phyloP scores from a whole-genome alignment of 192 early-diverging fungal genomes.

The Podila horticola region DNA sequence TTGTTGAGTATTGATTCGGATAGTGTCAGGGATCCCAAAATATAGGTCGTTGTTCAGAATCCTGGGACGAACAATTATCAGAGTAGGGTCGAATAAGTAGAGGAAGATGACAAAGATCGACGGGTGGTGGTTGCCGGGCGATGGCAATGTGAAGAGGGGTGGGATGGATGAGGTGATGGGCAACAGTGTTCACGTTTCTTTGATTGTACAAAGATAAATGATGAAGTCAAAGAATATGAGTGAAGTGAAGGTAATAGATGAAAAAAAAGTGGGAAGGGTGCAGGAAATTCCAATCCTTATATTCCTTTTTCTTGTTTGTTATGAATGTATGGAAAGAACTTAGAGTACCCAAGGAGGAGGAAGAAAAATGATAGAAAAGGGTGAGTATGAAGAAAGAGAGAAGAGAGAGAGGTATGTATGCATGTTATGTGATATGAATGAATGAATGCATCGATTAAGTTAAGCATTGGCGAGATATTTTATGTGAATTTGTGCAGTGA shows the following conservation, averaged over 20 bases:
- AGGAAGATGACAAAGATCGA: background rate
- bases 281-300: constrained; percentile 45
- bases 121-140: background rate
- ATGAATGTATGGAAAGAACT: background rate
- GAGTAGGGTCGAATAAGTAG: no score
- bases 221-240: constrained; percentile 1
- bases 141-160: background rate
- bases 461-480: no score
- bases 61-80: background rate
- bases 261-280: constrained; percentile 20
- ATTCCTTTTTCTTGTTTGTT: constrained; percentile 29
- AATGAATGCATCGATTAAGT: no score
- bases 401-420: background rate
- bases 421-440: background rate
- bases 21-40: background rate
- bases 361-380: background rate
- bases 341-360: constrained; percentile 1
- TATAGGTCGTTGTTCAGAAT: background rate
- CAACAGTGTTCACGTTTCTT: background rate
- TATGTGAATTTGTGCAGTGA: background rate
- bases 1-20: background rate
- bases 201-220: constrained; percentile 1
- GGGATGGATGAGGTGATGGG: background rate
- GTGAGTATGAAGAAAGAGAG: background rate
- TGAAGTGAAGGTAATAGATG: constrained; percentile 1